Conservation (phyloP, 2,329 filamentous ascomycete species). For the Nemania bipapillata region DNA sequence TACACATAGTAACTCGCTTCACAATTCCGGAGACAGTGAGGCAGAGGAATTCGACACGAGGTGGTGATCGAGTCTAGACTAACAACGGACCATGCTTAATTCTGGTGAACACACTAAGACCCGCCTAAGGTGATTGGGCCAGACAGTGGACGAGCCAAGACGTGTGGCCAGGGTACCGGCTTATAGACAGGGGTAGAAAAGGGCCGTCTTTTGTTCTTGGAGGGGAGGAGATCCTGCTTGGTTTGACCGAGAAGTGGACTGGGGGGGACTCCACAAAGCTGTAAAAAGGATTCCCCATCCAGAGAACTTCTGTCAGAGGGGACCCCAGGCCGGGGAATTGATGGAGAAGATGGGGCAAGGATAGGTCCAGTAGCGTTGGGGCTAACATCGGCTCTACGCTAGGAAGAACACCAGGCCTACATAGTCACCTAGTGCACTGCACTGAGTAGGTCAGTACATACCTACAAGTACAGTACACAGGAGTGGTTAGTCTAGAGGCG, state of each 20-base stretch:
- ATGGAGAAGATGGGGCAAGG: slow-evolving; percentile 38
- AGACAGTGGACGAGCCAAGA: slow-evolving; percentile 42
- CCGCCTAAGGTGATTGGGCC: slow-evolving; percentile 45
- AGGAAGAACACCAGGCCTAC: neutral
- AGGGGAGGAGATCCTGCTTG: slow-evolving; percentile 44
- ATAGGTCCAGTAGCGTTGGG: neutral
- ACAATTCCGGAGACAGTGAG: slow-evolving; percentile 36
- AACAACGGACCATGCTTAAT: slow-evolving; percentile 39
- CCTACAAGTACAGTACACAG: too few relatives aligned
- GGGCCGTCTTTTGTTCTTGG: slow-evolving; percentile 46
- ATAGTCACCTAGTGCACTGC: too few relatives aligned
- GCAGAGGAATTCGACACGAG: slow-evolving; percentile 40
- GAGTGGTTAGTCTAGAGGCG: too few relatives aligned
- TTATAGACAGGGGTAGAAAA: slow-evolving; percentile 48
- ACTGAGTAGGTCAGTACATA: too few relatives aligned
- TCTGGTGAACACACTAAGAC: slow-evolving; percentile 36
- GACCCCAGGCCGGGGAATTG: slow-evolving; percentile 42
- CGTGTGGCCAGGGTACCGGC: slow-evolving; percentile 42
- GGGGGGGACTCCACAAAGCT: slow-evolving; percentile 40
- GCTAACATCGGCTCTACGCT: neutral
- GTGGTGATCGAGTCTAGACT: slow-evolving; percentile 46
- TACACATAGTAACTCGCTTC: slow-evolving; percentile 20
- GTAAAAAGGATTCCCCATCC: slow-evolving; percentile 38
- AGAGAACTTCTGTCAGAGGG: slow-evolving; percentile 21
- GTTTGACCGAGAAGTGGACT: slow-evolving; percentile 47